Base-by-base conservation (phyloP, 345 rosid species). In the Linum usitatissimum region DNA sequence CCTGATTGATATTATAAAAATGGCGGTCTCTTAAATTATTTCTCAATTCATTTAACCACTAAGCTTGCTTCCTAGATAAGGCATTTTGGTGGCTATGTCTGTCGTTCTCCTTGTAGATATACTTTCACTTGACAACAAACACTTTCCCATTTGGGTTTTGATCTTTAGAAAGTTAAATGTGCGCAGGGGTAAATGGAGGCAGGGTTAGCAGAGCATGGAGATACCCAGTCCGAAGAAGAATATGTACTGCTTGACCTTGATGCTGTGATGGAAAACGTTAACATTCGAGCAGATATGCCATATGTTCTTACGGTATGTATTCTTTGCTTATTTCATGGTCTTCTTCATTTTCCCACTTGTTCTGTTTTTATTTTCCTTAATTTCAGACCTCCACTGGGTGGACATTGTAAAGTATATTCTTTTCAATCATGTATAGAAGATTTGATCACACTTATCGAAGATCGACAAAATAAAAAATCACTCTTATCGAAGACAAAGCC, bases 181-280 rank as follows among this genome's bases (percentile, higher is more conserved):
- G 15, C 17, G 64, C 53, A 30, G 53, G 53, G 71, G 62, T 7
- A 45, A n/a, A 82, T 77, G 79, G 82, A 80, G 38, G 75, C 71
- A 28, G 74, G 60, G 53, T 55, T 61, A 18, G 58, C 13, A 55
- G 66, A 10, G 12, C 59, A 39, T 39, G 64, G 9, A 13, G 66
- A 48, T 6, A 61, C 64, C n/a, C 70, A 68, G 60, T 69, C 66
- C 20, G 82, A 72, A 45, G 83, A 75, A 65, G 89, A 80, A 68
- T 78, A 73, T 60, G 72, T 80, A 21, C 55, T 84, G 58, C 83
- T 84, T 55, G 90, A 84, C 71, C 77, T 84, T 38, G 81, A 78
- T 63, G 71, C 64, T 28, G 72, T 84, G 54, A 65, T 69, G 19
- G 81, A 71, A 5, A 64, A 66, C 56, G 48, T 84, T 51, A 74